Base-by-base conservation (phyloP, 805 yeast genomes). In the Dipodascus geniculatus region DNA sequence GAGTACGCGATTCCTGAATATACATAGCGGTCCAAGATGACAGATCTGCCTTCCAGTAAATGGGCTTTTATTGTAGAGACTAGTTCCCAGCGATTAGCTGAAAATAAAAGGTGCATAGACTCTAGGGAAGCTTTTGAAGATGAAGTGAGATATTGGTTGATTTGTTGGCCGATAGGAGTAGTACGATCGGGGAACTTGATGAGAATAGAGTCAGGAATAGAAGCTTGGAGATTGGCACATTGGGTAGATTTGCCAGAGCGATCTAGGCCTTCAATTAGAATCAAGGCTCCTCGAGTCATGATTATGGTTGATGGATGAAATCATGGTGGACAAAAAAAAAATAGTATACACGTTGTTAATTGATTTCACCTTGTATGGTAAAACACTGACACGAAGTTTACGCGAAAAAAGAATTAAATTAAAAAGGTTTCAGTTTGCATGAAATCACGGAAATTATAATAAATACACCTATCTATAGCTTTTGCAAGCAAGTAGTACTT, bases 241-340 rank as follows among this genome's bases (percentile, higher is more conserved):
- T 93, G 99, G 0, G 97, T 89, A 2, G 96, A 80, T 63, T 93
- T 93, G 0, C 99, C 99, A 0, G 97, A 84, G 51, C 99, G 71
- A 63, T 93, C 99, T 1, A 93, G 77, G 0, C 99, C 99, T 68
- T 93, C 99, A 1, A 93, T 74, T 1, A 88, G 77, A 22, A 93
- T 83, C 42, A 93, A 71, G 49, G 77, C 74, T 1, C 97, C 98
- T 57, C 96, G 35, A 8, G 35, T n/a, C 44, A 38, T 38, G 20
- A 6, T 38, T 28, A 28, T 28, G 11, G 6, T 28, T 28, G 11
- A 6, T 6, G 6, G 33, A 28, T 6, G 11, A 28, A 28, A 28
- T 6, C 6, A 28, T 28, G 33, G 11, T 6, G 6, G 11, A 28
- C 6, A 28, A 28, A 28, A 28, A 28, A 28, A 28, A 28, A 28